Percentiles rank a stretch among this genome's conserved stretches.
Evolutionary conservation across 257 asterid species (phyloP).

Genomic region (Salvia hispanica): DNA sequence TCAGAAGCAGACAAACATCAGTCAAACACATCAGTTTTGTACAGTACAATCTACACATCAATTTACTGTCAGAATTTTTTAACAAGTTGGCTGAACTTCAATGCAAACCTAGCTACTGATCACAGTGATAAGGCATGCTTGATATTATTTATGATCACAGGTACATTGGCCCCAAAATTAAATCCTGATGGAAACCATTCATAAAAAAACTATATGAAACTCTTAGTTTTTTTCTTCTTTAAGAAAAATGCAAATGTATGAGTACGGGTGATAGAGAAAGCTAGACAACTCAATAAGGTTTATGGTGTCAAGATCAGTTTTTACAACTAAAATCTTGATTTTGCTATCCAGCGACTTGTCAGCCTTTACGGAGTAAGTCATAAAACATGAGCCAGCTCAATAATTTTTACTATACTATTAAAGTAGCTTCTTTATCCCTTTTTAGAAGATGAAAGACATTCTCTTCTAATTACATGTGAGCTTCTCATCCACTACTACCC

Average conservation of each 20-base stretch:
- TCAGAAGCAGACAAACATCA: conserved; percentile 12
- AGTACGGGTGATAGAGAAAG: not conserved
- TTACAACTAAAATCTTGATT: not conserved
- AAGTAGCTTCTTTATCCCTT: not conserved
- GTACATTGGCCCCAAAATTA: not conserved
- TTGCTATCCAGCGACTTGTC: not conserved
- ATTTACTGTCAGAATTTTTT: conserved; percentile 22
- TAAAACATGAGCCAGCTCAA: not conserved
- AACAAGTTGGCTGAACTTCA: not conserved
- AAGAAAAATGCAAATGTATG: no score
- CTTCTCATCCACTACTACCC: no score
- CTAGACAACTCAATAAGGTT: conserved; percentile 7
- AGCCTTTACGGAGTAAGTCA: not conserved
- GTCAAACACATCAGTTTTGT: conserved; percentile 23
- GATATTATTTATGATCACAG: conserved; percentile 5
- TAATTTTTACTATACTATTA: no score
- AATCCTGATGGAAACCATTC: conserved; percentile 8
- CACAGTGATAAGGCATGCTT: not conserved
- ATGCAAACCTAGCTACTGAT: not conserved
- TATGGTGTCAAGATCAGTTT: not conserved
- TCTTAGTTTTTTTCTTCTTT: not conserved
- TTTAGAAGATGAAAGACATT: not conserved
- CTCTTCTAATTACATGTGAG: not conserved
- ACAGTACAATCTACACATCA: conserved; percentile 4
- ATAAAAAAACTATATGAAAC: not conserved